phyloP scores from a whole-genome alignment of 208 protist genomes.

The Wallacemonas rigidus region DNA sequence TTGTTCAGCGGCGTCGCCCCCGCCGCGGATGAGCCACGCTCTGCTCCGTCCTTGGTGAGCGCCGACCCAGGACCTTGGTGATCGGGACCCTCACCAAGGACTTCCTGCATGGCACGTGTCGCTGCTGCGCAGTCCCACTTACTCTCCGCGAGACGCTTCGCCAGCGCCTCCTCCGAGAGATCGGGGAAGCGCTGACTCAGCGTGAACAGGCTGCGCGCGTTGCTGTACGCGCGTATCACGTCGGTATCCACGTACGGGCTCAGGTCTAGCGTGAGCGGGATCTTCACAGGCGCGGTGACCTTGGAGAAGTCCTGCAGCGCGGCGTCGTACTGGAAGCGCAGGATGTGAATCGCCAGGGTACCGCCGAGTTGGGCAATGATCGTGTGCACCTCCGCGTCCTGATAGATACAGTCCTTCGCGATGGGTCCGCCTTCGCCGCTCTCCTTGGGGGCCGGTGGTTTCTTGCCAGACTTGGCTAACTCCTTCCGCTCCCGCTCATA shows the following conservation, averaged over 20 bases:
- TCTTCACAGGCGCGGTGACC: constrained; percentile 47
- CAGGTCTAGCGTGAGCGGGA: constrained; percentile 66
- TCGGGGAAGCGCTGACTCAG: constrained; percentile 50
- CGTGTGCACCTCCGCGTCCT: constrained; percentile 66
- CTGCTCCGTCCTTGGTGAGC: not conserved
- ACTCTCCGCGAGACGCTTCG: constrained; percentile 21
- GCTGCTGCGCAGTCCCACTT: constrained; percentile 32
- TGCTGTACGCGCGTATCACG: constrained; percentile 41
- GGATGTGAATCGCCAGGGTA: constrained; percentile 73
- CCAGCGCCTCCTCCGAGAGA: constrained; percentile 14
- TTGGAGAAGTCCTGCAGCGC: constrained; percentile 63
- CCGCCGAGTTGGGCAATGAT: constrained; percentile 65
- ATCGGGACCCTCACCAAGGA: not conserved
- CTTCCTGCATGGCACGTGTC: constrained; percentile 27
- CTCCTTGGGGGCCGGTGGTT: constrained; percentile 13
- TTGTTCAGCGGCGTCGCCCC: not conserved
- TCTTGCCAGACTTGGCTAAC: constrained; percentile 29
- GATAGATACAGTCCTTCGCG: constrained; percentile 67
- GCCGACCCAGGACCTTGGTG: not conserved
- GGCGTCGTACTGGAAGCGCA: constrained; percentile 80
- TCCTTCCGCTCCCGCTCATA: constrained; percentile 39
- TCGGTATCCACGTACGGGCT: constrained; percentile 47
- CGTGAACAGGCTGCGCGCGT: constrained; percentile 26
- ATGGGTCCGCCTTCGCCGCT: not conserved
- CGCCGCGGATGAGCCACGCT: not conserved